Base-by-base conservation (phyloP, 495 filamentous ascomycete genomes). In the Hapsidospora chrysogenum region DNA sequence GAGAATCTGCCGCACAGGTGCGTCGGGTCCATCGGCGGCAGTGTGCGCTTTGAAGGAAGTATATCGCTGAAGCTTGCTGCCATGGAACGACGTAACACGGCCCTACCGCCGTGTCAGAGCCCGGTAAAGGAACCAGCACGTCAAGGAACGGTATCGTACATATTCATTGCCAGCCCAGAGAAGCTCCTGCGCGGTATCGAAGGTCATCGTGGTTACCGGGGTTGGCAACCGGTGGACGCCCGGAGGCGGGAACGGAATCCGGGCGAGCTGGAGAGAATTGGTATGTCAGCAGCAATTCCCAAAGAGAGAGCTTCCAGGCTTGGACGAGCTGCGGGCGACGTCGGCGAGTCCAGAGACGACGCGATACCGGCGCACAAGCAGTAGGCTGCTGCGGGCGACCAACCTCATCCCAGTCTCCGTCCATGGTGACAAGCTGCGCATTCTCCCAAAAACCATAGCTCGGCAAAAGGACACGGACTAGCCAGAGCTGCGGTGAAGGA, bases 101-200 rank as follows among this genome's bases (percentile, higher is more conserved):
- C 87, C 84, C 83, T 92, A 46, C 17, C 29, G 13, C 4, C 16
- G 8, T 32, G 16, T 18, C 13, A 17, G 13, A 14, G 21, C n/a
- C n/a, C n/a, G n/a, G n/a, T n/a, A n/a, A n/a, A n/a, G n/a, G n/a
- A n/a, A n/a, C n/a, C n/a, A n/a, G n/a, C n/a, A n/a, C 5, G 14
- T 14, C 15, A n/a, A 10, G 9, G 13, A 4, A 20, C 30, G 17
- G n/a, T 19, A 26, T 48, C 76, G 58, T 59, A 92, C 85, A 64
- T 74, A 80, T 60, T 85, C 80, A 54, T 85, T 87, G 9, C 89
- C 89, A 8, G 73, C 68, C 89, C 92, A 97, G 41, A 96, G 52
- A 20, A 96, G 69, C 53, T 96, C 89, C 50, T 87, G 75, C 29
- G 69, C 63, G 39, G 76, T 76, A 50, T 99, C 89, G 49, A 96